Evolutionary conservation across 306 rosid species (phyloP).

Genomic region (Prunus mongolica): DNA sequence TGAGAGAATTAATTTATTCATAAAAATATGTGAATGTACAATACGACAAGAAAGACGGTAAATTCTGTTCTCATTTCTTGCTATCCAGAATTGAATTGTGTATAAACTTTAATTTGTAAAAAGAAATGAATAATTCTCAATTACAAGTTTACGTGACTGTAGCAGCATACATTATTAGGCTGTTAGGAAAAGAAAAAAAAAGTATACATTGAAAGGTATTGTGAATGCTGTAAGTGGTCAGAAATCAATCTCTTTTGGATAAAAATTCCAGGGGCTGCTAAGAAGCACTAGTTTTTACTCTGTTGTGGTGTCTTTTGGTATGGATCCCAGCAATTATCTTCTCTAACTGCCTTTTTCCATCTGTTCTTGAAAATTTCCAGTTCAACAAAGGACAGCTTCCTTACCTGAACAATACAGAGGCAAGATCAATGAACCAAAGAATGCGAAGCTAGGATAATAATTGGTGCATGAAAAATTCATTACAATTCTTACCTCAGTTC

Average conservation of each 20-base stretch:
- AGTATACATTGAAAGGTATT: neutral
- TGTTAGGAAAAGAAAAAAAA: neutral
- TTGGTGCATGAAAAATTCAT: neutral
- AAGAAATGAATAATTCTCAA: neutral
- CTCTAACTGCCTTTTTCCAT: slow-evolving; percentile 39
- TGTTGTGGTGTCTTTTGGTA: slow-evolving; percentile 6
- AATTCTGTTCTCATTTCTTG: neutral
- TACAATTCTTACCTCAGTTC: slow-evolving; percentile 28
- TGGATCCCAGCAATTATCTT: slow-evolving; percentile 37
- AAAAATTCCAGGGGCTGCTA: neutral
- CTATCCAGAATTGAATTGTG: neutral
- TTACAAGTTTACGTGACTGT: neutral
- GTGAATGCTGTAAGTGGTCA: neutral
- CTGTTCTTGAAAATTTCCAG: slow-evolving; percentile 41
- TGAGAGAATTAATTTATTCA: neutral
- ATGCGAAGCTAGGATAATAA: neutral
- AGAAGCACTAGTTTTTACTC: neutral
- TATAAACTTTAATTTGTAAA: neutral
- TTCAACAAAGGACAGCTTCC: slow-evolving; percentile 33
- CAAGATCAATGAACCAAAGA: neutral
- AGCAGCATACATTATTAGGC: neutral
- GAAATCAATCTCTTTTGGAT: neutral
- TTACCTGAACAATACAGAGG: slow-evolving; percentile 26
- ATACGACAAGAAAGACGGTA: too few relatives aligned
- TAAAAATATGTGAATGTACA: too few relatives aligned